phyloP scores from a whole-genome alignment of 768 basidiomycete species.

The Serendipita indica region DNA sequence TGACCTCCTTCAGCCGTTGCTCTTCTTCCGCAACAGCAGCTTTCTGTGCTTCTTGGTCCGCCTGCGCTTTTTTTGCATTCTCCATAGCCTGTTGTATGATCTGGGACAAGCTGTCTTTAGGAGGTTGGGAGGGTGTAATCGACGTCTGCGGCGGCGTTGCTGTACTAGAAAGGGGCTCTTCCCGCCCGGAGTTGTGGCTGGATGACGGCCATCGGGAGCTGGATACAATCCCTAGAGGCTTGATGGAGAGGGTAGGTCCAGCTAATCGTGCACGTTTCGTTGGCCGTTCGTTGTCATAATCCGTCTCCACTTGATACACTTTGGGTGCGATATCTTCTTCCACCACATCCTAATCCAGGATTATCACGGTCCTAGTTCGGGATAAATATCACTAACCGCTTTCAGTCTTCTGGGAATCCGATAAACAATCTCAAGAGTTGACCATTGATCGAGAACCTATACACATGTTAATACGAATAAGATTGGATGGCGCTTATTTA shows the following conservation, averaged over 20 bases:
- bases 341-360: constrained; percentile 18
- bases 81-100: constrained; percentile 4
- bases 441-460: constrained; percentile 73
- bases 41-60: constrained; percentile 15
- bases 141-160: not conserved
- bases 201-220: not conserved
- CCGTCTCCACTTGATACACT: constrained; percentile 5
- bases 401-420: constrained; percentile 68
- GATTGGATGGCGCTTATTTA: constrained; percentile 19
- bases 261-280: constrained; percentile 12
- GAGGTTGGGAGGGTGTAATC: not conserved
- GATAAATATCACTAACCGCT: not conserved
- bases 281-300: constrained; percentile 11
- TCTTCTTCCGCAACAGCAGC: constrained; percentile 20
- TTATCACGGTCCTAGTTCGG: not conserved
- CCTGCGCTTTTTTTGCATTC: not conserved
- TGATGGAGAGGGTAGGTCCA: constrained; percentile 16
- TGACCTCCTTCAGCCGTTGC: constrained; percentile 15
- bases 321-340: constrained; percentile 14
- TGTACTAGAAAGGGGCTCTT: not conserved
- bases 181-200: no score
- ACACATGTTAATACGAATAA: not conserved
- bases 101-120: not conserved
- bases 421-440: constrained; percentile 56
- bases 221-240: constrained; percentile 17